These are phyloP conservation scores for Crithidia thermophila DNA, from an alignment of 208 protist species.

Conservation along the genomic window DNA sequence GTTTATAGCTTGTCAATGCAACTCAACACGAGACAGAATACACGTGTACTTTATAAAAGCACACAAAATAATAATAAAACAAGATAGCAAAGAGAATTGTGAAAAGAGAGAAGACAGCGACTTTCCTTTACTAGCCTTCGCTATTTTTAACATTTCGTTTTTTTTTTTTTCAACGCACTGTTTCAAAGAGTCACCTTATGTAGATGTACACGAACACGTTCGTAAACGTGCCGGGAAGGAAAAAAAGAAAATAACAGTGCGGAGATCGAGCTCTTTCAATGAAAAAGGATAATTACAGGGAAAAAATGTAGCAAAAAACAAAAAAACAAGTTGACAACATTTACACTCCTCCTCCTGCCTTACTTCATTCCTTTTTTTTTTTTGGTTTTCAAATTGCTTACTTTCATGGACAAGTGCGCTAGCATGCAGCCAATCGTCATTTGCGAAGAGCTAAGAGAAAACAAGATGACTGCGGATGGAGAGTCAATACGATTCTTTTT, in stretches of 20 bases:
- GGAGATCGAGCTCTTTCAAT: not conserved
- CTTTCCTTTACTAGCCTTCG: no score
- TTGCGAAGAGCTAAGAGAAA: no score
- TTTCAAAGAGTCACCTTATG: no score
- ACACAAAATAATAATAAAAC: not conserved
- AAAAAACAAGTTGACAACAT: not conserved
- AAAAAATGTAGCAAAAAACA: not conserved
- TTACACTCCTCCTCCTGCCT: no score
- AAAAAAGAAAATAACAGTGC: slow-evolving; percentile 5
- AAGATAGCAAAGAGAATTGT: slow-evolving; percentile 8
- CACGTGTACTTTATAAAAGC: no score
- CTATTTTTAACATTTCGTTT: not conserved
- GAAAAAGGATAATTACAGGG: not conserved
- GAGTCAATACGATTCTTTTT: no score
- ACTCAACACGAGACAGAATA: no score
- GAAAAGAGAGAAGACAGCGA: not conserved
- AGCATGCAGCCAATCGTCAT: no score
- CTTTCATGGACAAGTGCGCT: no score
- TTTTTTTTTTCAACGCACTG: not conserved
- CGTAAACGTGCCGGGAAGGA: not conserved
- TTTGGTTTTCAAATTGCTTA: no score
- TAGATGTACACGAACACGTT: not conserved
- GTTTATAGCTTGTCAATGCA: no score
- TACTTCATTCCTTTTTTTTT: not conserved
- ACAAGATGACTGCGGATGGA: no score